phyloP scores from a whole-genome alignment of 345 rosid species.

The Lumnitzera littorea region DNA sequence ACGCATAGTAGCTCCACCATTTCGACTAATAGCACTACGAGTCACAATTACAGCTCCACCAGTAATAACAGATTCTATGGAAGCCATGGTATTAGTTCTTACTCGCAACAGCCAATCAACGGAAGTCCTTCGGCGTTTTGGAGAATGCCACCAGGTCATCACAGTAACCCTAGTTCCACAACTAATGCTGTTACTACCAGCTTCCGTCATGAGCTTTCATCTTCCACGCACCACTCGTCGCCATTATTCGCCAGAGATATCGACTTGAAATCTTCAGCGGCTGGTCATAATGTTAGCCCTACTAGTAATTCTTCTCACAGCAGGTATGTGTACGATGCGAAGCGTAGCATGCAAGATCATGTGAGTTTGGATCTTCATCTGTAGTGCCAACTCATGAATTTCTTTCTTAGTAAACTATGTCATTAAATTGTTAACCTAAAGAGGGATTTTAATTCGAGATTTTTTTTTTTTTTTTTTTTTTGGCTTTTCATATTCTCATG shows the following conservation, averaged over 20 bases:
- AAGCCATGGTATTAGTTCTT: conserved; percentile 18
- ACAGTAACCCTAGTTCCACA: conserved; percentile 9
- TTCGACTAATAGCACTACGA: conserved; percentile 15
- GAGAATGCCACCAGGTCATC: conserved; percentile 55
- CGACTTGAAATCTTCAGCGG: conserved; percentile 13
- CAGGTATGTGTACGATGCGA: conserved; percentile 38
- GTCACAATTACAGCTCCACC: conserved; percentile 1
- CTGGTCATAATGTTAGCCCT: conserved; percentile 17
- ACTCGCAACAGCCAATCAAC: conserved; percentile 52
- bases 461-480: too few relatives aligned
- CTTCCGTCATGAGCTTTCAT: conserved; percentile 31
- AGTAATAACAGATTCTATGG: conserved; percentile 45
- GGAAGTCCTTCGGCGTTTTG: conserved; percentile 74
- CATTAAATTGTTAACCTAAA: too few relatives aligned
- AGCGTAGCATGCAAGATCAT: conserved; percentile 55
- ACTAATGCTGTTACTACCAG: too few relatives aligned
- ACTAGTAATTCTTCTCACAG: conserved; percentile 20
- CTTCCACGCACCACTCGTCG: conserved; percentile 17
- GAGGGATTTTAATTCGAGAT: too few relatives aligned
- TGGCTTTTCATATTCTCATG: too few relatives aligned
- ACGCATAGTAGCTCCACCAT: conserved; percentile 1
- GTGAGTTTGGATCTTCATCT: conserved; percentile 99
- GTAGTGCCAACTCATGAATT: conserved; percentile 14
- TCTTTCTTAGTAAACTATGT: too few relatives aligned
- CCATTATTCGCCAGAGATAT: conserved; percentile 38